Conservation (phyloP, 1,284 basidiomycete genomes). For the Fomes fomentarius region DNA sequence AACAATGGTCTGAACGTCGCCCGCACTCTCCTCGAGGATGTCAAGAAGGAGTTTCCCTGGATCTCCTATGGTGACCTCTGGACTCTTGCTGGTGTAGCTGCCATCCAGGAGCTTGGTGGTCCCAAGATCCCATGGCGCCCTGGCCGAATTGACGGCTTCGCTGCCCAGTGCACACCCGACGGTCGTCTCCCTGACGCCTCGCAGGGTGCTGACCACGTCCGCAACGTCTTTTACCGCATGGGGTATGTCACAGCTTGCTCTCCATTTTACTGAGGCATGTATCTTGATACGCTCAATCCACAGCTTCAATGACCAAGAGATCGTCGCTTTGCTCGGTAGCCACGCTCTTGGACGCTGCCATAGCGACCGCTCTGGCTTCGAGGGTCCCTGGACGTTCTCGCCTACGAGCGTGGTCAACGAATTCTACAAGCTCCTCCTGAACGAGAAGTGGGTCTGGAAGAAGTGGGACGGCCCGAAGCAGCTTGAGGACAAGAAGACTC, state of each 20-base stretch:
- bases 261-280: background rate
- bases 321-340: conserved; percentile 92
- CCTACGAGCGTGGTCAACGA: conserved; percentile 90
- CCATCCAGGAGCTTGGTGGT: conserved; percentile 87
- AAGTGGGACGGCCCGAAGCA: conserved; percentile 95
- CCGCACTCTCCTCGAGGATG: conserved; percentile 82
- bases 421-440: conserved; percentile 86
- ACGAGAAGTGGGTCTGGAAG: conserved; percentile 89
- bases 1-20: conserved; percentile 89
- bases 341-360: conserved; percentile 97
- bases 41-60: conserved; percentile 89
- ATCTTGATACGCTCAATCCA: background rate
- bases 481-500: conserved; percentile 90
- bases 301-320: conserved; percentile 94
- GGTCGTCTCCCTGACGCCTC: conserved; percentile 93
- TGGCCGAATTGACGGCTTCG: conserved; percentile 85
- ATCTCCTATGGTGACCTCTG: conserved; percentile 94
- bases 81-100: conserved; percentile 88
- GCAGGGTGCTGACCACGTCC: conserved; percentile 85
- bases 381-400: conserved; percentile 91
- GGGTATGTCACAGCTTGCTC: conserved; percentile 44
- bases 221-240: conserved; percentile 91
- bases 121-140: conserved; percentile 88
- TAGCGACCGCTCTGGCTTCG: conserved; percentile 80
- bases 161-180: conserved; percentile 82